phyloP scores from a whole-genome alignment of 495 filamentous ascomycete genomes.

The Penicillium desertorum region DNA sequence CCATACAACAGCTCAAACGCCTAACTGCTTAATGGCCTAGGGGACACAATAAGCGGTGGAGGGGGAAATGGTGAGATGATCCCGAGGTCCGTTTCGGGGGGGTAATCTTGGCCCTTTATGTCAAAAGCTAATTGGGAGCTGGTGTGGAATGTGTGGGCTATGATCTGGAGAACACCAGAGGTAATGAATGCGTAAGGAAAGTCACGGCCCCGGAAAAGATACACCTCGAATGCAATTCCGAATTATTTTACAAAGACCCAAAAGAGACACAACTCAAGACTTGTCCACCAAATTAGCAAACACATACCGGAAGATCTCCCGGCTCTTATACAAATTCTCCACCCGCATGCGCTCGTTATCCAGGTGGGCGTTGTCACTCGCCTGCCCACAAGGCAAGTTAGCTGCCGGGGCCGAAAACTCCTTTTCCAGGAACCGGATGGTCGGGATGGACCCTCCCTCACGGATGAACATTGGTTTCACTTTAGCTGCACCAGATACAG shows the following conservation, averaged over 20 bases:
- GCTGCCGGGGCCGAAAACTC: conserved; percentile 91
- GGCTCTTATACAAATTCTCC: conserved; percentile 84
- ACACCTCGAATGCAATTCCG: neutral
- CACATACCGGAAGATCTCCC: conserved; percentile 85
- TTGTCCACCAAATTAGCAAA: conserved; percentile 68
- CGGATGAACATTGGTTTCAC: conserved; percentile 76
- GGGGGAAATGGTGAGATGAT: neutral
- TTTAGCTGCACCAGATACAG: neutral
- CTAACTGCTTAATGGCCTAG: neutral
- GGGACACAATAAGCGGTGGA: neutral
- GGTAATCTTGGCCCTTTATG: neutral
- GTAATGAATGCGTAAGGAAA: neutral
- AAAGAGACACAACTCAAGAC: conserved; percentile 10
- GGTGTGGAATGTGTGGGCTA: too few species aligned
- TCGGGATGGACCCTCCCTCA: conserved; percentile 91
- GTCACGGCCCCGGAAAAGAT: neutral
- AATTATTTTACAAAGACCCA: conserved; percentile 10
- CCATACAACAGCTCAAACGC: too few species aligned
- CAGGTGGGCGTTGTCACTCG: conserved; percentile 90
- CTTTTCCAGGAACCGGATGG: conserved; percentile 91
- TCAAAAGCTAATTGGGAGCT: neutral
- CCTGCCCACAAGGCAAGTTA: conserved; percentile 91
- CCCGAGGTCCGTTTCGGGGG: neutral
- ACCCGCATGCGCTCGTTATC: conserved; percentile 90
- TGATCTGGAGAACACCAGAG: neutral